Evolutionary conservation across 208 protist species (phyloP).

Genomic region (Trypanosoma brucei): DNA sequence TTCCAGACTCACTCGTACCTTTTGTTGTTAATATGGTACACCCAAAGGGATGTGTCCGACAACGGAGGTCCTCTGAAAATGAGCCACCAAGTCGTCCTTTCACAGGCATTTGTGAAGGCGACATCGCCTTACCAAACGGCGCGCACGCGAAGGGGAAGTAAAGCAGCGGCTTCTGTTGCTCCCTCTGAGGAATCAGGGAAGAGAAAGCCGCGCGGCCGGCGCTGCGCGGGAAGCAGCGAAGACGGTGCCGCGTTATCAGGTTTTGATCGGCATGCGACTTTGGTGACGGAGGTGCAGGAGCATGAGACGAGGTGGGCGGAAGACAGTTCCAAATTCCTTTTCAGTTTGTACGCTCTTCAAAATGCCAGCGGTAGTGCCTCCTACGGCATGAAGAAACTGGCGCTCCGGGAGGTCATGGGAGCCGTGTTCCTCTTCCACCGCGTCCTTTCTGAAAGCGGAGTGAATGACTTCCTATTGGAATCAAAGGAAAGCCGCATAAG

Average conservation of each 20-base stretch:
- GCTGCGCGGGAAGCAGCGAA: too few species aligned
- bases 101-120: too few species aligned
- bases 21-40: background rate
- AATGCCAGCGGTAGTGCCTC: background rate
- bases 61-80: too few species aligned
- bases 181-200: too few species aligned
- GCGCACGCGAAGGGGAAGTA: too few species aligned
- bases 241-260: background rate
- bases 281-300: background rate
- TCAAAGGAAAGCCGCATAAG: conserved; percentile 17
- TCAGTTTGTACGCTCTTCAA: background rate
- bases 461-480: conserved; percentile 11
- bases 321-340: background rate
- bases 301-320: background rate
- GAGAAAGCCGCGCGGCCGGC: too few species aligned
- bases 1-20: conserved; percentile 12
- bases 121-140: too few species aligned
- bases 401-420: background rate
- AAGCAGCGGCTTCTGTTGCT: too few species aligned
- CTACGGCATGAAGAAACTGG: background rate
- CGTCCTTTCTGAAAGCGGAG: conserved; percentile 16
- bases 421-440: conserved; percentile 18
- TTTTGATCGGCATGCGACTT: background rate
- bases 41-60: background rate
- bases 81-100: too few species aligned